These are phyloP conservation scores for Eimeria sp. DNA, from an alignment of 169 alveolate genomes.

Conservation along the genomic window DNA sequence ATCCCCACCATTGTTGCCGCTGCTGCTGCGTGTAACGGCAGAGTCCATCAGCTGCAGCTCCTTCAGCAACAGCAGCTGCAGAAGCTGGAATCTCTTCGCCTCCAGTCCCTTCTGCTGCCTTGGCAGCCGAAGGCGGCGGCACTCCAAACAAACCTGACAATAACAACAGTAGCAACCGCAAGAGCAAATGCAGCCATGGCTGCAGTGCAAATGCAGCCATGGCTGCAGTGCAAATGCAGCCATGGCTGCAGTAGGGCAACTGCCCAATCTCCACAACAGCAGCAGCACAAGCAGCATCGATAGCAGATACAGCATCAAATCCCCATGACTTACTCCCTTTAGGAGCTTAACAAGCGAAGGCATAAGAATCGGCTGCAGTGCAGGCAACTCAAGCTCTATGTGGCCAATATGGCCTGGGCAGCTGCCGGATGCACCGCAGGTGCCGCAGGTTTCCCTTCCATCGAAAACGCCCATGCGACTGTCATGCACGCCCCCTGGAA, in stretches of 20 bases:
- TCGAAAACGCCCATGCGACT: slow-evolving; percentile 73
- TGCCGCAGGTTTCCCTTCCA: slow-evolving; percentile 78
- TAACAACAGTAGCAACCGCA: neutral
- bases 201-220: neutral
- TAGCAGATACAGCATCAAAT: neutral
- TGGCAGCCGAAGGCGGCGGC: slow-evolving; percentile 32
- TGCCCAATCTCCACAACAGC: neutral
- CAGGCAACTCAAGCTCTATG: slow-evolving; percentile 73
- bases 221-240: neutral
- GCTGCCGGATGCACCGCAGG: slow-evolving; percentile 76
- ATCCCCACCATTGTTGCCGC: neutral
- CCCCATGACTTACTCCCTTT: neutral
- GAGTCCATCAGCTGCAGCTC: slow-evolving; percentile 50
- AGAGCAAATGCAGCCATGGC: slow-evolving; percentile 32
- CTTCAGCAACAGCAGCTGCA: neutral
- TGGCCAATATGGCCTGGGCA: slow-evolving; percentile 81
- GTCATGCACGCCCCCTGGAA: slow-evolving; percentile 75
- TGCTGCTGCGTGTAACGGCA: slow-evolving; percentile 22
- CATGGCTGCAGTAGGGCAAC: neutral
- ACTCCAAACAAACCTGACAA: slow-evolving; percentile 25
- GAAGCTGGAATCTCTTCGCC: slow-evolving; percentile 45
- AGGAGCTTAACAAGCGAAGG: slow-evolving; percentile 66
- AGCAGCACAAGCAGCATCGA: slow-evolving; percentile 28
- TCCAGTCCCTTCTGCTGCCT: slow-evolving; percentile 28
- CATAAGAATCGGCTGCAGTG: slow-evolving; percentile 65